Evolutionary conservation across 2,329 filamentous ascomycete species (phyloP), one percentile per base, ranked within the genome.

Genomic region (Fragosphaeria purpurea): DNA sequence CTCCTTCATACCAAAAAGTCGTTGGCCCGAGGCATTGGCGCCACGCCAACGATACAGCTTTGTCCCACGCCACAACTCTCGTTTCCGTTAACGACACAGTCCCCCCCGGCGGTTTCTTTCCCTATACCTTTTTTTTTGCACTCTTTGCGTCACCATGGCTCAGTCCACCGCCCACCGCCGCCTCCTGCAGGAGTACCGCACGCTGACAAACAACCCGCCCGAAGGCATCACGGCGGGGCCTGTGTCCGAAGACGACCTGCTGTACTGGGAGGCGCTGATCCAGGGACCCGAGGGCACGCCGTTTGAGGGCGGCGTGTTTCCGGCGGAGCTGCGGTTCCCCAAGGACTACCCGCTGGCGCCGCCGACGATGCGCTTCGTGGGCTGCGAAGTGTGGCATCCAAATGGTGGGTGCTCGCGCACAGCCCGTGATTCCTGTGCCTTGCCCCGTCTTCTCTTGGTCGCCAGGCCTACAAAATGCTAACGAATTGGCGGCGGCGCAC

Each of bases 211-310:
- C 63, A 93, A 94, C 69, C 88, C 91, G 0, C 91, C 91, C n/a
- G 91, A 97, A 55, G 93, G 93, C 66, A 97, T 98, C 70, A 95
- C 88, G 53, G 93, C 93, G 12, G 93, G 93, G 22, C 93, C 93
- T 37, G 75, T 96, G 54, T 86, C 80, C 57, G 93, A 98, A 73
- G 93, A 97, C 67, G 89, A 98, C 71, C 83, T 97, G 64, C 86
- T 96, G 61, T 75, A 88, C 62, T 98, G 93, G 93, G 93, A 98
- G 71, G 93, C 90, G 7, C 73, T 97, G 55, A 97, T 98, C 62
- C 85, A 95, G 68, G 93, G 93, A 0, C 93, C 93, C 10, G 90
- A 95, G 63, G 93, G 86, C 55, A 98, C 93, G 1, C 93, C 93
- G 1, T 98, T 95, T 61, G 91, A 95, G 72, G 91, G 90, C 53